Conservation (phyloP, 2,329 filamentous ascomycete genomes). For the Blastomyces parvus region DNA sequence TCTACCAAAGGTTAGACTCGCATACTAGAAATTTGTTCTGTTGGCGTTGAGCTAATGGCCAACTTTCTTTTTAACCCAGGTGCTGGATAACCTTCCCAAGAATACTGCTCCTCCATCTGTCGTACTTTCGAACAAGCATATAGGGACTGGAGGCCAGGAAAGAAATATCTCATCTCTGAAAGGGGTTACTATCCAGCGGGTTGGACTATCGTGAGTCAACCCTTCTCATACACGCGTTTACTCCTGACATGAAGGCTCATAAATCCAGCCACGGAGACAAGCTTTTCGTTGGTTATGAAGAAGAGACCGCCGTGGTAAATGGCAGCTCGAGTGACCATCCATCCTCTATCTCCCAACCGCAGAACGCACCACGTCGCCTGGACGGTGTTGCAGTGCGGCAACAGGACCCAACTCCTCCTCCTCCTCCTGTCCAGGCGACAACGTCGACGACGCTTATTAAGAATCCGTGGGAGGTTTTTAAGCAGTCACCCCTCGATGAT, state of each 20-base stretch:
- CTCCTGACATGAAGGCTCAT: not conserved
- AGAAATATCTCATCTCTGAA: constrained; percentile 43
- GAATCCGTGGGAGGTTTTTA: constrained; percentile 88
- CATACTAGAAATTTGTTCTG: not conserved
- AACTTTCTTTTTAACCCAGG: constrained; percentile 27
- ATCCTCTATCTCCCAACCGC: constrained; percentile 18
- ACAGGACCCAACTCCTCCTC: constrained; percentile 54
- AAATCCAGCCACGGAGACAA: constrained; percentile 73
- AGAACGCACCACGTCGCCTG: constrained; percentile 25
- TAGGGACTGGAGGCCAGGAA: constrained; percentile 47
- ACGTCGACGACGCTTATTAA: constrained; percentile 56
- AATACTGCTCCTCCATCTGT: constrained; percentile 47
- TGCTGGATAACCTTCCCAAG: constrained; percentile 52
- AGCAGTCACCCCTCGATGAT: constrained; percentile 81
- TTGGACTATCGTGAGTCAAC: constrained; percentile 47
- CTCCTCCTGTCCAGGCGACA: constrained; percentile 49
- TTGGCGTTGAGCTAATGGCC: not conserved
- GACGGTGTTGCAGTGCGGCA: constrained; percentile 30
- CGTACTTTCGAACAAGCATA: constrained; percentile 51
- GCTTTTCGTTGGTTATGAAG: constrained; percentile 73
- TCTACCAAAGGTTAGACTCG: constrained; percentile 34
- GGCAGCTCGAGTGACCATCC: constrained; percentile 31
- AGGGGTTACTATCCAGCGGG: constrained; percentile 47
- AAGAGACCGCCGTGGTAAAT: constrained; percentile 45
- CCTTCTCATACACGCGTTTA: not conserved